Base-by-base conservation (phyloP, 1,284 basidiomycete genomes). In the Sporisorium scitamineum region DNA sequence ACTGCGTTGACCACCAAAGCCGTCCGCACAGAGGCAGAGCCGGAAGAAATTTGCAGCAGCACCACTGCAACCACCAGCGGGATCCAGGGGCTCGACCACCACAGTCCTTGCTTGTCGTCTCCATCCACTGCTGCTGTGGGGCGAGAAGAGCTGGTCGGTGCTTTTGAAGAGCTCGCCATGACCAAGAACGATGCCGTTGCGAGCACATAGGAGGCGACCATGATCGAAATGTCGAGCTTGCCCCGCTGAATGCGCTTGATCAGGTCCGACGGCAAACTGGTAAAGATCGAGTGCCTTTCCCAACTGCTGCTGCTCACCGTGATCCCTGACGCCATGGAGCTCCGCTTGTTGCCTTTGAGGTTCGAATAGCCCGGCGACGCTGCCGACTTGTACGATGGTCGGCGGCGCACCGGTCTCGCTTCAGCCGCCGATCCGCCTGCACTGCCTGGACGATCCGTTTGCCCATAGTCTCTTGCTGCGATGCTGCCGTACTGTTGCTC, bases 1-100 rank as follows among this genome's bases (percentile, higher is more conserved):
- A 80, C 78, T 0, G 76, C 74, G 50, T 80, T 80, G 7, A 81
- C 80, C 29, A 81, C 65, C 41, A 81, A 48, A 4, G 80, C 80
- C 2, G 80, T 81, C 3, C 80, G 54, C 5, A 81, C 53, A n/a
- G 73, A 80, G 0, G 76, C 70, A 11, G 78, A 70, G 16, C 80
- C 80, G 1, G 76, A 66, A 22, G 70, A 75, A 54, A 81, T 63
- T 32, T 81, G 76, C 47, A 80, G 47, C 18, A 67, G 22, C 26
- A 81, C 76, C 54, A 81, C 66, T 16, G 70, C 61, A 3, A 73
- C 41, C n/a, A 70, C 70, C 41, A 81, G 55, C 11, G 67, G 64
- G 13, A 68, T 63, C 80, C 80, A 81, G 0, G 79, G 62, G 7
- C 62, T 70, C 27, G 61, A 59, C 73, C 69, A 72, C 59, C 69